These are phyloP conservation scores for Lachnellula occidentalis DNA, from an alignment of 2,329 filamentous ascomycete genomes.

Conservation along the genomic window DNA sequence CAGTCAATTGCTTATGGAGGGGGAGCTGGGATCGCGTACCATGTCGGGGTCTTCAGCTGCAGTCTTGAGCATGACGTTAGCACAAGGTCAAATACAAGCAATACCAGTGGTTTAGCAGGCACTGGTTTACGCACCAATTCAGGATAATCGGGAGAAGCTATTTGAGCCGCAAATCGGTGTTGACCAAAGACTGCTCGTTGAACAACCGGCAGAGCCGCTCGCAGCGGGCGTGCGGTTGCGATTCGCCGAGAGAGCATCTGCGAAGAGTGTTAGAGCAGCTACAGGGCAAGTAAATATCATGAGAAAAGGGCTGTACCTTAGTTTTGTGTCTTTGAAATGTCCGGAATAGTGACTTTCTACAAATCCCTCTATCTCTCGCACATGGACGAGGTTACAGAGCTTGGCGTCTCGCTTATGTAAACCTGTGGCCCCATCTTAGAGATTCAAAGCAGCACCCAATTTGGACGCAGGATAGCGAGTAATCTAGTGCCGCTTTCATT, in stretches of 20 bases:
- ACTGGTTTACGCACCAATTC: conserved; percentile 23
- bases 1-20: conserved; percentile 5
- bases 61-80: conserved; percentile 28
- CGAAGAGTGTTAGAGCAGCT: not conserved
- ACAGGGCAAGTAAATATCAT: not conserved
- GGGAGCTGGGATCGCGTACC: conserved; percentile 39
- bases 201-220: conserved; percentile 41
- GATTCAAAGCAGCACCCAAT: too few relatives aligned
- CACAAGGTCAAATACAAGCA: not conserved
- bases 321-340: not conserved
- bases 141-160: conserved; percentile 23
- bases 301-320: conserved; percentile 8
- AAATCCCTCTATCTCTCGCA: not conserved
- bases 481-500: too few relatives aligned
- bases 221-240: conserved; percentile 44
- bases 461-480: too few relatives aligned
- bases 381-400: not conserved
- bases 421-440: too few relatives aligned
- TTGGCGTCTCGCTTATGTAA: too few relatives aligned
- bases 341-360: not conserved
- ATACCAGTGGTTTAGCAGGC: not conserved
- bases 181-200: conserved; percentile 49
- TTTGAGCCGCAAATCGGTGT: conserved; percentile 39
- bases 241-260: conserved; percentile 60
- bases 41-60: conserved; percentile 62